Conservation (phyloP, 495 filamentous ascomycete species). For the Aspergillus carlsbadensis region DNA sequence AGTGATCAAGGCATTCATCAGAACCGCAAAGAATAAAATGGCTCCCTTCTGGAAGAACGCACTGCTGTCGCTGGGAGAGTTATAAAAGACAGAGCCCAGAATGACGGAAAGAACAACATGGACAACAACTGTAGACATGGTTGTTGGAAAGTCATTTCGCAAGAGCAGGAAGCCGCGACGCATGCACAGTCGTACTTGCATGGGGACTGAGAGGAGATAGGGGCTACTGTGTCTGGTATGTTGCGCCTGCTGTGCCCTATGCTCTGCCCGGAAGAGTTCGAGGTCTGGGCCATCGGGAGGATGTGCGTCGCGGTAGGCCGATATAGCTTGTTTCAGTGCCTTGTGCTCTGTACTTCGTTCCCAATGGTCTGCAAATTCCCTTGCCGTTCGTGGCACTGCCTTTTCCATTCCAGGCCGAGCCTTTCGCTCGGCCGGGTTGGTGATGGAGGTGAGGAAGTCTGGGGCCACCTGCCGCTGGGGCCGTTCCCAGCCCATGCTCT, state of each 20-base stretch:
- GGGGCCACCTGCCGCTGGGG: conserved; percentile 54
- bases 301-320: conserved; percentile 33
- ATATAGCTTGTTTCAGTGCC: conserved; percentile 42
- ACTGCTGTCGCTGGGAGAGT: conserved; percentile 54
- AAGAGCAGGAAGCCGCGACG: conserved; percentile 51
- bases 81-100: conserved; percentile 76
- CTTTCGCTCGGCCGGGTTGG: conserved; percentile 55
- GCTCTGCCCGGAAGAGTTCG: neutral
- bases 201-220: conserved; percentile 42
- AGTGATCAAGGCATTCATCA: conserved; percentile 21
- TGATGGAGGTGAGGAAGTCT: conserved; percentile 69
- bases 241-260: conserved; percentile 28
- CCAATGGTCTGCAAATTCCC: conserved; percentile 60
- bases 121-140: conserved; percentile 61
- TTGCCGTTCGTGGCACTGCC: conserved; percentile 58
- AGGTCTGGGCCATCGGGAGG: too few species aligned
- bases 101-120: conserved; percentile 72
- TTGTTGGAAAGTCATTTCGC: conserved; percentile 63
- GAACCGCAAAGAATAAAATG: conserved; percentile 22
- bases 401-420: conserved; percentile 57
- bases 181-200: conserved; percentile 49
- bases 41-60: conserved; percentile 73
- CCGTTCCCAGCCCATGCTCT: conserved; percentile 51
- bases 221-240: conserved; percentile 36
- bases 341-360: conserved; percentile 42